Evolutionary conservation across 2,329 filamentous ascomycete genomes (phyloP), one percentile per base, ranked within the genome.

Genomic region (Cladobotryum protrusum): DNA sequence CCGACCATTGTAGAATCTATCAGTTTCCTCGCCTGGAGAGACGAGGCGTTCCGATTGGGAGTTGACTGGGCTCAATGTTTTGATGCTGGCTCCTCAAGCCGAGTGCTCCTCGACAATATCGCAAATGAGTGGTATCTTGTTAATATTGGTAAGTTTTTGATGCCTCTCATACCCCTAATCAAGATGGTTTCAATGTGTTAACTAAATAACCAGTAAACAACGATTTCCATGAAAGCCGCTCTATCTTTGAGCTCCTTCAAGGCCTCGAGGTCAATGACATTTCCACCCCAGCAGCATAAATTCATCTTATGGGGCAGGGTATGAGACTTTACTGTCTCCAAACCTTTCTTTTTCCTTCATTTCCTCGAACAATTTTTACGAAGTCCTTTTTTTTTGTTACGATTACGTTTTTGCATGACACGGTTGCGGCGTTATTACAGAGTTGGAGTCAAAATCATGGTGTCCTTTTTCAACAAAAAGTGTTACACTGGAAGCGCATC

Each of bases 1-100:
- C 93, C 93, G 13, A 99, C 93, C n/a, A 96, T 99, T 61, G 93
- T 99, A 47, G 93, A 99, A 72, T 95, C 89, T 15, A 86, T 99
- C 66, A 95, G 89, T 67, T 99, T 99, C 79, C 75, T 99, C 48
- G 93, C 93, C 2, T 99, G 93, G 93, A 95, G 95, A 71, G 93
- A 99, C 59, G 93, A 99, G 70, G 95, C 95, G 14, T 99, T 90
- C 75, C 83, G 88, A 54, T 79, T 99, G 9, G 93, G 93, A 48
- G 79, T 86, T 51, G 91, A 99, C 64, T 99, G 93, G 93, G 88
- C 89, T 18, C 88, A 89, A 62, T 99, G 93, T 66, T 89, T 95
- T 64, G 82, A 90, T 35, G 76, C 85, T 53, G 75, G 76, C 52
- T 90, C 83, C 55, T 83, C 87, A 32, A 95, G 88, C 63, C 82